Percentiles rank a stretch among this genome's conserved stretches.
phyloP scores from a whole-genome alignment of 164 flowering plant genomes.

The Chimonanthus praecox region DNA sequence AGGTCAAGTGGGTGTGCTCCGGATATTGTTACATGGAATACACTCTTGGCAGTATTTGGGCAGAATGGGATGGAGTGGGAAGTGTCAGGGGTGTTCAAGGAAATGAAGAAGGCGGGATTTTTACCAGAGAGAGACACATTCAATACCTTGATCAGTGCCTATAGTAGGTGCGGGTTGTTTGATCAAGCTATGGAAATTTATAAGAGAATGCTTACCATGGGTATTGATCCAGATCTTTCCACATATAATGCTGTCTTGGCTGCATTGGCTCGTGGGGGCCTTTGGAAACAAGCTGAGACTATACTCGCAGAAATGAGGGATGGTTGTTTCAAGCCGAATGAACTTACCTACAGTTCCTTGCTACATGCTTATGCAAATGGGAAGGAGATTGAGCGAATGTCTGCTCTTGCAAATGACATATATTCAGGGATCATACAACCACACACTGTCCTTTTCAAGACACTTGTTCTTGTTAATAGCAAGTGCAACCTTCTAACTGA shows the following conservation, averaged over 20 bases:
- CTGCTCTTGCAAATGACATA: conserved; percentile 65
- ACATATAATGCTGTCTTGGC: conserved; percentile 91
- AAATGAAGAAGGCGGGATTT: conserved; percentile 93
- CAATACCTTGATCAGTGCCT: conserved; percentile 83
- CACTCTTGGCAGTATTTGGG: conserved; percentile 81
- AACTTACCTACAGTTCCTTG: conserved; percentile 64
- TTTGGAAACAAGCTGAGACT: conserved; percentile 85
- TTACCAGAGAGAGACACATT: conserved; percentile 90
- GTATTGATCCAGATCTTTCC: conserved; percentile 75
- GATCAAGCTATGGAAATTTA: conserved; percentile 80
- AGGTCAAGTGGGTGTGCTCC: conserved; percentile 48
- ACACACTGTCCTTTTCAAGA: conserved; percentile 57
- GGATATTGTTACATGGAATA: conserved; percentile 94
- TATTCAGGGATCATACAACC: conserved; percentile 58
- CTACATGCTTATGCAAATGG: conserved; percentile 93
- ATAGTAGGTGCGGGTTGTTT: conserved; percentile 71
- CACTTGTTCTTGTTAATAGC: conserved; percentile 80
- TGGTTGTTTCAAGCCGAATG: conserved; percentile 70
- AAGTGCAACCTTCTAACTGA: conserved; percentile 69
- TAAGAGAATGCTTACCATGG: conserved; percentile 61
- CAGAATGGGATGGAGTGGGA: conserved; percentile 89
- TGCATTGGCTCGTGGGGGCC: conserved; percentile 83
- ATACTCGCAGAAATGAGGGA: conserved; percentile 76
- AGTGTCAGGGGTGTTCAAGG: conserved; percentile 78
- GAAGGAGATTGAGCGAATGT: conserved; percentile 60